Evolutionary conservation across 768 basidiomycete genomes (phyloP).

Genomic region (Leccinellum albellum): DNA sequence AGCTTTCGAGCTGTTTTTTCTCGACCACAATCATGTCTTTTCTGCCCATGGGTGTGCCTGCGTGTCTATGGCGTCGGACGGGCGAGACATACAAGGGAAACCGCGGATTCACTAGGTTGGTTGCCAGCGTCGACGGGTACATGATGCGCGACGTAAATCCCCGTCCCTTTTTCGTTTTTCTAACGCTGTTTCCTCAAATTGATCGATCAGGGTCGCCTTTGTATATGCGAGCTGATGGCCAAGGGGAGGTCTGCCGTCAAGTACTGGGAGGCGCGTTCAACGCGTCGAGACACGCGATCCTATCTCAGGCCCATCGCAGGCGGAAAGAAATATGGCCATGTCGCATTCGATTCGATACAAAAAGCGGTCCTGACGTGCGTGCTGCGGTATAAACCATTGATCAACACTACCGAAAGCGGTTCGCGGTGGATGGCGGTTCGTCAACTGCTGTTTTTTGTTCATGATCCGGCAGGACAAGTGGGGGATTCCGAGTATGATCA

Average conservation of each 20-base stretch:
- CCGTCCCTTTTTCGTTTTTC: not conserved
- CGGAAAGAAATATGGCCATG: conserved; percentile 87
- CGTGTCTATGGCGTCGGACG: conserved; percentile 93
- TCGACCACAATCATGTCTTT: conserved; percentile 94
- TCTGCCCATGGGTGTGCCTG: conserved; percentile 96
- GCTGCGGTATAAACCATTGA: conserved; percentile 69
- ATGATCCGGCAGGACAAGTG: conserved; percentile 81
- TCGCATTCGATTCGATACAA: conserved; percentile 88
- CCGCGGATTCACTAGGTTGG: conserved; percentile 87
- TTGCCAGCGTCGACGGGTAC: conserved; percentile 82
- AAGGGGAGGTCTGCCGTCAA: conserved; percentile 96
- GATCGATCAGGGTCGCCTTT: conserved; percentile 67
- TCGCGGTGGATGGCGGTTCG: conserved; percentile 38
- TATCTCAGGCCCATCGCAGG: not conserved
- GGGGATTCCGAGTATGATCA: conserved; percentile 85
- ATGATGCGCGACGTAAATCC: conserved; percentile 83
- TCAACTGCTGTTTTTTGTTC: conserved; percentile 90
- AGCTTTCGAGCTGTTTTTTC: conserved; percentile 89
- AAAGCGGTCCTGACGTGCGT: conserved; percentile 93
- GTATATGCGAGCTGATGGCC: conserved; percentile 98
- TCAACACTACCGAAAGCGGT: conserved; percentile 39
- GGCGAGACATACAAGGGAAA: conserved; percentile 99
- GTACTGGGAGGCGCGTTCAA: conserved; percentile 82
- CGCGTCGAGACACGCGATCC: no score
- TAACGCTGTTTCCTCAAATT: not conserved